Conservation (phyloP, 192 early-diverging fungal species). For the Phycomyces nitens region DNA sequence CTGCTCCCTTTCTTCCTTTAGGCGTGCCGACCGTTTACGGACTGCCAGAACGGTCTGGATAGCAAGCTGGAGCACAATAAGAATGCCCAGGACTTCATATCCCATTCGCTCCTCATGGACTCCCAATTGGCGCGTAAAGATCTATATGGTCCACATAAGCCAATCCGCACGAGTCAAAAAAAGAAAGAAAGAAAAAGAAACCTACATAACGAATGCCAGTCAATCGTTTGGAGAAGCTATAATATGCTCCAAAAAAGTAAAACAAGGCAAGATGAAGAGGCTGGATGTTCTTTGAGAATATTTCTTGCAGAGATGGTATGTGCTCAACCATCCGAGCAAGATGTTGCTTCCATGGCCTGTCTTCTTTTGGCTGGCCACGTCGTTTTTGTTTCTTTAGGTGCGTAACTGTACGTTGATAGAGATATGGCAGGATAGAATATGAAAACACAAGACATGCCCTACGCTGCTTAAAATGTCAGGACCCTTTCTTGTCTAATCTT, state of each 20-base stretch:
- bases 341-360: background rate
- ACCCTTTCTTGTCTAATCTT: too few species aligned
- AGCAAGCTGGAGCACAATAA: slow-evolving; percentile 71
- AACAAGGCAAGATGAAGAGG: slow-evolving; percentile 81
- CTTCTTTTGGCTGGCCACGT: background rate
- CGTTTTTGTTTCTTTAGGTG: slow-evolving; percentile 25
- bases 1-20: slow-evolving; percentile 20
- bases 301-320: slow-evolving; percentile 32
- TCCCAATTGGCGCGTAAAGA: slow-evolving; percentile 72
- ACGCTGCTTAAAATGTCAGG: slow-evolving; percentile 1
- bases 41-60: slow-evolving; percentile 50
- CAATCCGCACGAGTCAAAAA: too few species aligned
- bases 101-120: slow-evolving; percentile 68
- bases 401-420: slow-evolving; percentile 17
- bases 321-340: slow-evolving; percentile 1
- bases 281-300: slow-evolving; percentile 46
- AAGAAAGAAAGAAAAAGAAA: background rate
- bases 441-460: slow-evolving; percentile 12
- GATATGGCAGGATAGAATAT: slow-evolving; percentile 29
- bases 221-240: slow-evolving; percentile 76
- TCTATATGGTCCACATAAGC: slow-evolving; percentile 35
- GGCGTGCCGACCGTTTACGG: slow-evolving; percentile 23
- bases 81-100: slow-evolving; percentile 83
- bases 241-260: slow-evolving; percentile 84
- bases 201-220: slow-evolving; percentile 76